phyloP scores from a whole-genome alignment of 192 early-diverging fungal genomes.

The Phlyctochytrium bullatum region DNA sequence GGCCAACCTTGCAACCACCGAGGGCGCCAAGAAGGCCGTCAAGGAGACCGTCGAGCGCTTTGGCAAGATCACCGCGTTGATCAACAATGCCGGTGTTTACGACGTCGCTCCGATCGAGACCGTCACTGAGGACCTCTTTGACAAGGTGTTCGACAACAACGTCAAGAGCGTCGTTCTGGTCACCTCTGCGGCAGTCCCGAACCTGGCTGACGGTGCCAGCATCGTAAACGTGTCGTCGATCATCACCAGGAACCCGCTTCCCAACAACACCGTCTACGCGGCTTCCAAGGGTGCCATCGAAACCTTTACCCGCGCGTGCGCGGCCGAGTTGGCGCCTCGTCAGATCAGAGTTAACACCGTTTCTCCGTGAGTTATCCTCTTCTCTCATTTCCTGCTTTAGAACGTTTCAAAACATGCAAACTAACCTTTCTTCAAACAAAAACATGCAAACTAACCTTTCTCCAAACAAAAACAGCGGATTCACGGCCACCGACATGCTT shows the following conservation, averaged over 20 bases:
- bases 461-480: no score
- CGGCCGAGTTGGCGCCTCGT: constrained; percentile 32
- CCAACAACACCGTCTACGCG: constrained; percentile 13
- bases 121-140: constrained; percentile 29
- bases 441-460: no score
- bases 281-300: constrained; percentile 36
- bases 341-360: constrained; percentile 37
- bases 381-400: neutral
- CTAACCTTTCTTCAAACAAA: no score
- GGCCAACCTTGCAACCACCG: constrained; percentile 8
- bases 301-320: constrained; percentile 27
- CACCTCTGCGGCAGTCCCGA: constrained; percentile 18
- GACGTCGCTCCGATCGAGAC: constrained; percentile 15
- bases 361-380: constrained; percentile 16
- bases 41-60: constrained; percentile 15
- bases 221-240: constrained; percentile 38
- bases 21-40: constrained; percentile 21
- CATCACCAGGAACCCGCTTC: constrained; percentile 9
- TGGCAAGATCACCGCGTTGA: constrained; percentile 4
- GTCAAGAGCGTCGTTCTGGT: constrained; percentile 33
- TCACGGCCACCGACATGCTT: constrained; percentile 20
- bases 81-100: constrained; percentile 39
- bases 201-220: constrained; percentile 25
- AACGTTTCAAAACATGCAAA: neutral
- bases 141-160: constrained; percentile 27